A percentile compares a stretch with the other conserved stretches of the same genome.
Evolutionary conservation across 2,329 filamentous ascomycete species (phyloP).

Genomic region (Didymella pomorum): DNA sequence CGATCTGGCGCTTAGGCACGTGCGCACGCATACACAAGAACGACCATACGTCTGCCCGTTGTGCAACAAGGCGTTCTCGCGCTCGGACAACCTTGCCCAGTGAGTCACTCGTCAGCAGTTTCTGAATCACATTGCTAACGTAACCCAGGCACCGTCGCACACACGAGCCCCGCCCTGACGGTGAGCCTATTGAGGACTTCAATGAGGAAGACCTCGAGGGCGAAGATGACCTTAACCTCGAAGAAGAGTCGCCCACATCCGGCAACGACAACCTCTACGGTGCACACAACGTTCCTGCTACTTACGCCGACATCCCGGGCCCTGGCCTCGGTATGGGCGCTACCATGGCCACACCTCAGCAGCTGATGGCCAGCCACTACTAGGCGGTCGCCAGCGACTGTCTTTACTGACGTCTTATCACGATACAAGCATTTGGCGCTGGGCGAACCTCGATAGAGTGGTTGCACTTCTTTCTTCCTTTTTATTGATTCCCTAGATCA

Average conservation of each 20-base stretch:
- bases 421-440: constrained; percentile 37
- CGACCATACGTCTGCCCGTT: constrained; percentile 96
- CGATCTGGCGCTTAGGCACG: constrained; percentile 74
- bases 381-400: constrained; percentile 31
- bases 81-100: constrained; percentile 99
- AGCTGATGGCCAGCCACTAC: constrained; percentile 56
- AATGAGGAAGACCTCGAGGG: constrained; percentile 89
- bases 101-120: constrained; percentile 58
- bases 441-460: constrained; percentile 35
- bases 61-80: constrained; percentile 98
- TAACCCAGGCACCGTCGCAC: constrained; percentile 71
- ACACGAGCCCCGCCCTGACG: constrained; percentile 77
- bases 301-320: constrained; percentile 48
- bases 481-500: constrained; percentile 29
- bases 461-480: constrained; percentile 22
- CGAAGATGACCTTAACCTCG: constrained; percentile 83
- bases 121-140: constrained; percentile 45
- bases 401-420: constrained; percentile 31
- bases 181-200: constrained; percentile 66
- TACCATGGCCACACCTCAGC: constrained; percentile 54
- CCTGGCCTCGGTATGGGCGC: constrained; percentile 47
- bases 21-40: constrained; percentile 99
- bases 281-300: constrained; percentile 40
- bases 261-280: constrained; percentile 65
- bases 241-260: constrained; percentile 78